Conservation (phyloP, 306 rosid genomes). For the Geum urbanum region DNA sequence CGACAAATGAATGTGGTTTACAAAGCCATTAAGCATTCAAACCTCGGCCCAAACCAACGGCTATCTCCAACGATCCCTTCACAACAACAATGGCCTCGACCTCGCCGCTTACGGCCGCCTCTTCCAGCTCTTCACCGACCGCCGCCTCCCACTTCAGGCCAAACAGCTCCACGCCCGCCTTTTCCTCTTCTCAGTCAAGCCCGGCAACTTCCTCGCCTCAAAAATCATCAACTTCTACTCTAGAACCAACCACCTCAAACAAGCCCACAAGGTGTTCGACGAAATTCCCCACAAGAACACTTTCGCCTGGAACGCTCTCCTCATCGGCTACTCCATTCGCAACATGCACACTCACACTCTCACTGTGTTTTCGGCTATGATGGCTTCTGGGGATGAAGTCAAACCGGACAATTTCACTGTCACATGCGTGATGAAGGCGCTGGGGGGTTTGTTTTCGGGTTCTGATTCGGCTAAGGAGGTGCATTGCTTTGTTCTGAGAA, state of each 20-base stretch:
- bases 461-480: slow-evolving; percentile 36
- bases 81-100: slow-evolving; percentile 33
- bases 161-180: slow-evolving; percentile 84
- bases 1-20: slow-evolving; percentile 44
- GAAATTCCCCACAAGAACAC: slow-evolving; percentile 43
- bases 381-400: slow-evolving; percentile 13
- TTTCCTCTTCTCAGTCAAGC: slow-evolving; percentile 51
- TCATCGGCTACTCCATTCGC: slow-evolving; percentile 55
- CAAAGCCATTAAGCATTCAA: slow-evolving; percentile 34
- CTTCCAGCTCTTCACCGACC: slow-evolving; percentile 58
- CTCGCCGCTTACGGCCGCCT: slow-evolving; percentile 54
- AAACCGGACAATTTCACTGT: slow-evolving; percentile 53
- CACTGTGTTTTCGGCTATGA: slow-evolving; percentile 44
- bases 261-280: slow-evolving; percentile 68
- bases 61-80: slow-evolving; percentile 33
- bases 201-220: slow-evolving; percentile 79
- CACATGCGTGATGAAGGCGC: slow-evolving; percentile 57
- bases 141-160: slow-evolving; percentile 49
- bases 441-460: slow-evolving; percentile 33
- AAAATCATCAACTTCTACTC: slow-evolving; percentile 59
- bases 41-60: slow-evolving; percentile 7
- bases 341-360: slow-evolving; percentile 45
- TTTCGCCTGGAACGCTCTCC: slow-evolving; percentile 79
- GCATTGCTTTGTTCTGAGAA: slow-evolving; percentile 53
- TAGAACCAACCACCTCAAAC: slow-evolving; percentile 31